Base-by-base conservation (phyloP, 2,329 filamentous ascomycete genomes). In the Huntiella savannae region DNA sequence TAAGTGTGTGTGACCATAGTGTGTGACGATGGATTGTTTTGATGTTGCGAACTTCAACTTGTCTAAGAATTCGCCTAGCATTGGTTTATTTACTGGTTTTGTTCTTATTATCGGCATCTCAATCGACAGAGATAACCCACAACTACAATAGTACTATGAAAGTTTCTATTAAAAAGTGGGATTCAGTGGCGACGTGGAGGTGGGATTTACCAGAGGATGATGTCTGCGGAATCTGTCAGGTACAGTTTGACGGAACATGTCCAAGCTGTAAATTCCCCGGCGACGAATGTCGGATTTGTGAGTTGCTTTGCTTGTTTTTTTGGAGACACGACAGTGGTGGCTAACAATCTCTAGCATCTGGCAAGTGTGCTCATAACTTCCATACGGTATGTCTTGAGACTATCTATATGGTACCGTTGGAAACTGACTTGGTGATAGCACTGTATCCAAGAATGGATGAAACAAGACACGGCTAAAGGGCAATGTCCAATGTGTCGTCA, bases 181-280 rank as follows among this genome's bases (percentile, higher is more conserved):
- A 91, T 57, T 82, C 86, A 3, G 85, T 98, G 52, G 91, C 91
- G 13, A 88, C 86, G 47, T 98, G 91, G 91, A 79, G 84, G 53
- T 98, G 91, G 91, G 84, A 96, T 60, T 83, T 96, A 57, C 86
- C 88, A 17, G 86, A 94, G 56, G 88, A 95, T 64, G 88, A 98
- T 60, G 87, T 96, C 52, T 98, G 91, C 56, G 91, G 91, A 56
- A 98, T 98, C 65, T 98, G 91, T 64, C 88, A 93, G 59, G 87
- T 93, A 52, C 83, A 94, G 57, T 98, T 96, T 59, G 91, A 98
- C 60, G 88, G 87, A 50, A 96, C 91, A 19, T 98, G 91, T 67
- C 87, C 91, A 40, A 92, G 86, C 47, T 98, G 91, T 77, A 94
- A 92, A 70, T 96, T 86, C 59, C 91, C 91, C 11, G 91, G 91